phyloP scores from a whole-genome alignment of 2,329 filamentous ascomycete species.

The Aspergillus sp. region DNA sequence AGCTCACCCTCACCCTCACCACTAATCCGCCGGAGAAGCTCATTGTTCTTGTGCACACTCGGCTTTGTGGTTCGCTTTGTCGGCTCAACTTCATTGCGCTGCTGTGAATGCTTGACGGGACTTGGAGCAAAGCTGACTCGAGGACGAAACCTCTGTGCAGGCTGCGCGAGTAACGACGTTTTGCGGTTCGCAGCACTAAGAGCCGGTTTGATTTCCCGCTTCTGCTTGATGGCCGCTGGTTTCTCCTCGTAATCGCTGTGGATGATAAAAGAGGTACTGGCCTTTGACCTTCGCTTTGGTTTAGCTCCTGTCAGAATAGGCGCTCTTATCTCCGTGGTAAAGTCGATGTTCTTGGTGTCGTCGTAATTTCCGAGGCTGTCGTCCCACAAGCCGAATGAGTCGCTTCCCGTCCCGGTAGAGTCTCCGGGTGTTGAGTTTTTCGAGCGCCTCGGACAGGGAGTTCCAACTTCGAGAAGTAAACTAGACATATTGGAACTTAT shows the following conservation, averaged over 20 bases:
- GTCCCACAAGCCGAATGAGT: slow-evolving; percentile 31
- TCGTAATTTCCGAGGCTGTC: slow-evolving; percentile 33
- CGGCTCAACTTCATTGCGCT: slow-evolving; percentile 13
- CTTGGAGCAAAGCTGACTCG: slow-evolving; percentile 34
- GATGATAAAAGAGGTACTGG: slow-evolving; percentile 40
- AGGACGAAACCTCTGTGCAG: slow-evolving; percentile 46
- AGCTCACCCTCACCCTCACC: slow-evolving; percentile 5
- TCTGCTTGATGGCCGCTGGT: slow-evolving; percentile 19
- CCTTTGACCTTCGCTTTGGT: slow-evolving; percentile 34
- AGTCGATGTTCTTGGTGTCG: slow-evolving; percentile 46
- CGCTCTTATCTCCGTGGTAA: slow-evolving; percentile 44
- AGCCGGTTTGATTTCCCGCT: slow-evolving; percentile 24
- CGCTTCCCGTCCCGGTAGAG: slow-evolving; percentile 23
- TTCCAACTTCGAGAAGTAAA: slow-evolving; percentile 32
- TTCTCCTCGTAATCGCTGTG: slow-evolving; percentile 41
- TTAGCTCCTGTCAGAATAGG: slow-evolving; percentile 35
- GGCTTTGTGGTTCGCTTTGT: slow-evolving; percentile 16
- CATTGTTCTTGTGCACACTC: slow-evolving; percentile 22
- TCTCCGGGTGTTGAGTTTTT: slow-evolving; percentile 24
- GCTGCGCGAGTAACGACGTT: slow-evolving; percentile 44
- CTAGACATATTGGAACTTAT: slow-evolving; percentile 29
- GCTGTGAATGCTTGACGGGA: slow-evolving; percentile 22
- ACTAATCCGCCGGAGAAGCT: slow-evolving; percentile 23
- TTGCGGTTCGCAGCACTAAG: slow-evolving; percentile 27
- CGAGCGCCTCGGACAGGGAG: slow-evolving; percentile 39